phyloP scores from a whole-genome alignment of 768 basidiomycete genomes.

The Rhizopogon rudus region DNA sequence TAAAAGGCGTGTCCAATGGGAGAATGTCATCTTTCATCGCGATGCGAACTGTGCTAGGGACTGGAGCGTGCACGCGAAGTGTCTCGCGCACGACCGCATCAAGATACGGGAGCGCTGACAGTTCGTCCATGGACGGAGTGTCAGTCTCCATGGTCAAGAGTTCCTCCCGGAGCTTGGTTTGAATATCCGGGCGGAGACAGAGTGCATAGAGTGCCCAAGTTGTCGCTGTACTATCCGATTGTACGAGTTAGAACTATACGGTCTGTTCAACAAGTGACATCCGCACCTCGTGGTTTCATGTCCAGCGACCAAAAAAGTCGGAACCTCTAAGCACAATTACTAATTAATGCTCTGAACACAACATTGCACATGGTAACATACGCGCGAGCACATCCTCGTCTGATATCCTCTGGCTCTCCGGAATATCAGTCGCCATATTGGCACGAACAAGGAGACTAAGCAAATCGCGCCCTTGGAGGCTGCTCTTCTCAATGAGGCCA shows the following conservation, averaged over 20 bases:
- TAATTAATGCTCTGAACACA: no score
- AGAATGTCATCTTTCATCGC: slow-evolving; percentile 50
- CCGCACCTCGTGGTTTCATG: slow-evolving; percentile 52
- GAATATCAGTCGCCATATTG: slow-evolving; percentile 58
- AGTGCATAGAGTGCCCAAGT: slow-evolving; percentile 61
- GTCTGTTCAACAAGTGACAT: background rate
- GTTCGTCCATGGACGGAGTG: slow-evolving; percentile 63
- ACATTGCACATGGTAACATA: slow-evolving; percentile 23
- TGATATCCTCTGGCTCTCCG: slow-evolving; percentile 47
- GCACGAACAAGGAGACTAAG: slow-evolving; percentile 57
- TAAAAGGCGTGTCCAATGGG: slow-evolving; percentile 43
- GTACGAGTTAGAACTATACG: background rate
- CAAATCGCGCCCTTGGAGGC: slow-evolving; percentile 42
- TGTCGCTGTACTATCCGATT: slow-evolving; percentile 29
- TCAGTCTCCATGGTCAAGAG: slow-evolving; percentile 46
- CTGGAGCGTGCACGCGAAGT: slow-evolving; percentile 50
- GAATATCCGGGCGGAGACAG: slow-evolving; percentile 40
- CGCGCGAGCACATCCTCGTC: slow-evolving; percentile 59
- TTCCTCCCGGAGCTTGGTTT: slow-evolving; percentile 56
- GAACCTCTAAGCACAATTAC: slow-evolving; percentile 40
- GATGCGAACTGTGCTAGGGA: slow-evolving; percentile 36
- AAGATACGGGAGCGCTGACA: slow-evolving; percentile 64
- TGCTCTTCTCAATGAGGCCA: slow-evolving; percentile 29
- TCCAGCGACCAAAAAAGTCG: slow-evolving; percentile 57
- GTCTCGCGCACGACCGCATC: slow-evolving; percentile 61